These are phyloP conservation scores for Penicillium pancosmium DNA, from an alignment of 495 filamentous ascomycete species.

Conservation along the genomic window DNA sequence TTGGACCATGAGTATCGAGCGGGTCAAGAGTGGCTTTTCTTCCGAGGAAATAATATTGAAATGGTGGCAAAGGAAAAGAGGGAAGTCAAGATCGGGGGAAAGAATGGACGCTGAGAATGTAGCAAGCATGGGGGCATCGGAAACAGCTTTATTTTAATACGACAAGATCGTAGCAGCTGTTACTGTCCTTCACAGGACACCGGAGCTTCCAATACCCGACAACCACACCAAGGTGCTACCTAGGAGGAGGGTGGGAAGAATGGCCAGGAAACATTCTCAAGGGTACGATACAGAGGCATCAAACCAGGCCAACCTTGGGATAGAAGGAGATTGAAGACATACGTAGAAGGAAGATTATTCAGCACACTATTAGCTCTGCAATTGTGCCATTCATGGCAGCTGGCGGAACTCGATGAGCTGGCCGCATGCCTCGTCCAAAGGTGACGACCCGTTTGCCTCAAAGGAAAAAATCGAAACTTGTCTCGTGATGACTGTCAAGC, in stretches of 20 bases:
- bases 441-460: slow-evolving; percentile 23
- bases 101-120: slow-evolving; percentile 8
- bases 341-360: slow-evolving; percentile 8
- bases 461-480: slow-evolving; percentile 11
- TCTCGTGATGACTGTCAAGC: slow-evolving; percentile 28
- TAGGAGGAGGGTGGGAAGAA: slow-evolving; percentile 6
- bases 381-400: slow-evolving; percentile 5
- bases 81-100: slow-evolving; percentile 8
- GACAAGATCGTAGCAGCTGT: slow-evolving; percentile 13
- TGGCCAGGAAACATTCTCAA: slow-evolving; percentile 21
- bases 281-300: slow-evolving; percentile 17
- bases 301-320: slow-evolving; percentile 18
- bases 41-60: slow-evolving; percentile 15
- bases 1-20: background rate
- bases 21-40: slow-evolving; percentile 5
- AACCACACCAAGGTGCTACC: slow-evolving; percentile 26
- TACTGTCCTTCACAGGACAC: slow-evolving; percentile 8
- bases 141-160: slow-evolving; percentile 24
- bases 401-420: background rate
- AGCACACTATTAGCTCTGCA: slow-evolving; percentile 1
- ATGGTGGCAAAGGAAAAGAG: slow-evolving; percentile 7
- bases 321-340: slow-evolving; percentile 18
- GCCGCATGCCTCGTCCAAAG: slow-evolving; percentile 9
- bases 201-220: slow-evolving; percentile 25
- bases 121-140: slow-evolving; percentile 4